Evolutionary conservation across 1,139 yeast genomes (phyloP), one percentile per base, ranked within the genome.

Genomic region (Suhomyces maxii): DNA sequence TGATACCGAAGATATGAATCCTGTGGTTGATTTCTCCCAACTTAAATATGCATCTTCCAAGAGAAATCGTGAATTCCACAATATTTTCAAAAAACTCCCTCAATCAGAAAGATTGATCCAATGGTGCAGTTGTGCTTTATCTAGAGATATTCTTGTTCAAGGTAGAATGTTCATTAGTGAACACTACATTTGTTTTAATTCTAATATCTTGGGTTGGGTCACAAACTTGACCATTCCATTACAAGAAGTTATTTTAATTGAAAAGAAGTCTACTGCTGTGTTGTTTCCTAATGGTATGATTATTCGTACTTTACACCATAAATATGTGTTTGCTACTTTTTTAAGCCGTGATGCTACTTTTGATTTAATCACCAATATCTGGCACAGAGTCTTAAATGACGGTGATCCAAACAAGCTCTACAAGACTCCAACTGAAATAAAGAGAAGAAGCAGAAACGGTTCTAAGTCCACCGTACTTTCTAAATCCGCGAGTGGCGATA

Each of bases 231-330:
- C 77, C n/a, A 79, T 86, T 7, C 87, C 90, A 1, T 71, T 86
- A 42, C 82, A 77, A 50, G 90, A 86, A 55, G 83, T 86, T 36
- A 80, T 84, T 18, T 85, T 83, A 56, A 78, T 86, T 38, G 90
- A 84, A 57, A 86, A 86, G 63, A 82, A 80, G 56, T 77, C 83
- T 6, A 85, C 91, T 0, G 89, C 90, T 0, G 86, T 82, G 2
- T 69, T 86, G 25, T 84, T 86, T 51, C 91, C 90, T 10, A 86
- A 86, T 60, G 90, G 89, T 3, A 82, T 87, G 61, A 80, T 83
- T 34, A 77, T 87, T 32, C 77, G 83, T 49, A 86, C 93, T 0
- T 68, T 86, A 47, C 89, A 86, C 57, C 85, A 84, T 42, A 83
- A 81, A 55, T 84, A 83, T 57, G 76, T 80, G 0, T 86, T 87